Base-by-base conservation (phyloP, 495 filamentous ascomycete species). In the Pyrenula massariospora region DNA sequence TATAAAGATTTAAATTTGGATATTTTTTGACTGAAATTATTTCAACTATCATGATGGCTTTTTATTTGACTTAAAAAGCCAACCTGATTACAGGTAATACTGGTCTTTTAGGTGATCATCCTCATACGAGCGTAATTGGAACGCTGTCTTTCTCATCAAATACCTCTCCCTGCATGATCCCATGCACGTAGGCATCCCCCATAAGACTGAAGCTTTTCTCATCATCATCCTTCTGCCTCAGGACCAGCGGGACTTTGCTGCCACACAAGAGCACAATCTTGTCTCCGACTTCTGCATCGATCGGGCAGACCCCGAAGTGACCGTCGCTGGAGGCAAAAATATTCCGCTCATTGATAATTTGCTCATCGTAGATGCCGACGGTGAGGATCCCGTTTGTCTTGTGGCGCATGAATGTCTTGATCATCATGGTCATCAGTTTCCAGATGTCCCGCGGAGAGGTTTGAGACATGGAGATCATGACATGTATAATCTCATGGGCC, bases 161-260 rank as follows among this genome's bases (percentile, higher is more conserved):
- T 20, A 19, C 24, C 54, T 62, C 59, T 12, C 59, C 59, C 24
- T 59, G 56, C 61, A 63, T 62, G 22, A 62, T 57, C 3, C 55
- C 54, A 31, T 62, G 57, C 11, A 62, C 54, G 36, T 63, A 63
- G 2, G 59, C 53, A 22, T 61, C 60, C 3, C 61, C 61, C 12
- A 63, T 24, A 0, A 63, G 47, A 20, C 10, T 31, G 31, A 21
- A 24, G 48, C 1, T n/a, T 11, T 3, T 3, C 47, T 49, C 49
- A 25, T 12, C 25, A 10, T 10, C 19, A 20, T 20, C 50, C 10
- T 48, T 5, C 24, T 36, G 22, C 49, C 61, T 51, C 42, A 63
- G 12, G 12, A 63, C 54, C n/a, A 61, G 53, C 19, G 57, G 57
- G 15, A 50, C 53, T 48, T 52, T 48, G 20, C 54, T 55, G 2